Evolutionary conservation across 495 filamentous ascomycete species (phyloP), one percentile per base, ranked within the genome.

Genomic region (Viridothelium virens): DNA sequence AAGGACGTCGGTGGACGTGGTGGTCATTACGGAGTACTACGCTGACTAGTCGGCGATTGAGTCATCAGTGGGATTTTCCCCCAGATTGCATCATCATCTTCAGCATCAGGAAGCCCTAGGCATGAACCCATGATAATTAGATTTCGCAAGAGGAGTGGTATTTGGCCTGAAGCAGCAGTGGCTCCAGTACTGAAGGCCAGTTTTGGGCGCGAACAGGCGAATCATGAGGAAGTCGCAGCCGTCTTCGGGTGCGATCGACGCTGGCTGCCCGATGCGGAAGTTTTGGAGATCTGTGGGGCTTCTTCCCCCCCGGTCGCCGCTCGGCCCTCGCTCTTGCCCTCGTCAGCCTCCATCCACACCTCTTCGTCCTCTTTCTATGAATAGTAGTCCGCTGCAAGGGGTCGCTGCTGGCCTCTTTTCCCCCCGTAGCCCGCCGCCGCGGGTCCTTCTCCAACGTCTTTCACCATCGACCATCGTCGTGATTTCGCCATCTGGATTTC

Each of bases 381-480:
- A 59, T 59, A 59, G 53, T 36, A 44, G 7, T 44, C 10, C 18
- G 48, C 53, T 59, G 53, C 53, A 59, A 59, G 53, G 53, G 53
- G 53, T 59, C 18, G 25, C 25, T 25, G 25, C 25, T 25, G 25
- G 25, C 25, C 25, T 25, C 25, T 25, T 25, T 25, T 25, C 25
- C 25, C 53, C 36, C 25, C 53, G 14, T 31, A 31, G 53, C 53
- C 53, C 53, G 53, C 25, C n/a, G 3, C 3, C 5, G 7, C 53
- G 53, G 53, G 53, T 59, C 6, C 53, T n/a, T 36, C 53, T 59
- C 53, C 53, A 59, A 59, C 53, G 53, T 59, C 53, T 31, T 34
- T 59, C 10, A 10, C 53, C 48, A 53, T 18, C 48, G 25, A 25
- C 25, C 25, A 1, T 25, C 25, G 25, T 25, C 25, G 25, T 25